A percentile compares a stretch with the other conserved stretches of the same genome.
phyloP scores from a whole-genome alignment of 345 rosid genomes.

The Anastatica hierochuntica region DNA sequence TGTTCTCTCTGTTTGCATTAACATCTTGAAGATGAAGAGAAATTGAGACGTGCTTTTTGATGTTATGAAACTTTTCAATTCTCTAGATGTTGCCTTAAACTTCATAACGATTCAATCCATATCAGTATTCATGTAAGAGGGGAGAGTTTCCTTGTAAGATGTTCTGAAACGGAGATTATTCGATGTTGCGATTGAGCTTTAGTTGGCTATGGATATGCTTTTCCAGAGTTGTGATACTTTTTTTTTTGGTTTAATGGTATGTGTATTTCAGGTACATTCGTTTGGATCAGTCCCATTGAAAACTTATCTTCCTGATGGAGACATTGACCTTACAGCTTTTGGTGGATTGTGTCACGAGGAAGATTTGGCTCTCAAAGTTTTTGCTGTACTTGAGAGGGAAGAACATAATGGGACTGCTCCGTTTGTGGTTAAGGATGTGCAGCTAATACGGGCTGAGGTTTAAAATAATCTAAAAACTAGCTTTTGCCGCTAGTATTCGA shows the following conservation, averaged over 20 bases:
- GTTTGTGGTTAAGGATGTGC: constrained; percentile 67
- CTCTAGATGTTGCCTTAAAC: not conserved
- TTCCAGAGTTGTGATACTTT: not conserved
- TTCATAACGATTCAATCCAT: not conserved
- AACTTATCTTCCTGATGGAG: constrained; percentile 97
- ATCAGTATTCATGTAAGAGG: too few relatives aligned
- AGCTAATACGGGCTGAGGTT: constrained; percentile 74
- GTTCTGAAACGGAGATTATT: too few relatives aligned
- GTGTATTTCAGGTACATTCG: constrained; percentile 53
- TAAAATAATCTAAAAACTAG: not conserved
- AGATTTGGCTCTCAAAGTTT: constrained; percentile 48
- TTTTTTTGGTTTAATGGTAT: not conserved
- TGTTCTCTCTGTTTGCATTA: not conserved
- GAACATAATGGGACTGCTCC: constrained; percentile 41
- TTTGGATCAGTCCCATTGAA: constrained; percentile 91
- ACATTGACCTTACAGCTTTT: constrained; percentile 83
- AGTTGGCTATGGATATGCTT: not conserved
- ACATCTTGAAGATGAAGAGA: not conserved
- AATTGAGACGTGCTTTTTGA: not conserved
- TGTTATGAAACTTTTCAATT: not conserved
- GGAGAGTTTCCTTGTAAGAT: too few relatives aligned
- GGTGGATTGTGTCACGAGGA: constrained; percentile 49
- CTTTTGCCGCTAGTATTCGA: not conserved
- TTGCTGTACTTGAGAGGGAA: constrained; percentile 60
- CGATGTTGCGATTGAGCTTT: not conserved